A percentile compares a stretch with the other conserved stretches of the same genome.
These are phyloP conservation scores for Solanum etuberosum DNA, from an alignment of 257 asterid species.

Conservation along the genomic window DNA sequence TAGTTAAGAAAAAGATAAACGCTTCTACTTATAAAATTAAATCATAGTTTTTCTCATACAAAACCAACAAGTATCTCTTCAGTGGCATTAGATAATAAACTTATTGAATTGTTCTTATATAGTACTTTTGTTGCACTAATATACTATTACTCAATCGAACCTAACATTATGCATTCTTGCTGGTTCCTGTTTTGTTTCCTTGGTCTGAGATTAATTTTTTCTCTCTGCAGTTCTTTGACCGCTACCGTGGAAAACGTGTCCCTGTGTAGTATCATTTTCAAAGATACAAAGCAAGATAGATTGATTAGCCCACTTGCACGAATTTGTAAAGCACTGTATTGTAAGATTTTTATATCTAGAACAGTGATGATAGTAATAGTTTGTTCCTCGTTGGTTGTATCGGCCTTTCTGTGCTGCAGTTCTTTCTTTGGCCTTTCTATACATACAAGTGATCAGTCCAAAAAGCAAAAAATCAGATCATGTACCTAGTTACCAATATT, in stretches of 20 bases:
- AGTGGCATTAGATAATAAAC: not conserved
- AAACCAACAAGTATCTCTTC: not conserved
- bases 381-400: not conserved
- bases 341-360: not conserved
- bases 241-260: constrained; percentile 71
- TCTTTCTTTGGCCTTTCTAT: not conserved
- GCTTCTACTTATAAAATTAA: not conserved
- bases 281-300: not conserved
- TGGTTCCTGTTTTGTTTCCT: not conserved
- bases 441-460: not conserved
- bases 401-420: not conserved
- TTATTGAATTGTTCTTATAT: not conserved
- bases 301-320: constrained; percentile 5
- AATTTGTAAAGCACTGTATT: constrained; percentile 21
- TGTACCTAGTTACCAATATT: not conserved
- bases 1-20: not conserved
- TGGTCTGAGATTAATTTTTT: not conserved
- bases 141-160: not conserved
- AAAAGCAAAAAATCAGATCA: not conserved
- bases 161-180: not conserved
- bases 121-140: not conserved
- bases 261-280: constrained; percentile 31
- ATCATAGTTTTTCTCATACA: not conserved
- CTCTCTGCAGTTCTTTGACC: constrained; percentile 64
- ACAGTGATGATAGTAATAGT: not conserved